These are phyloP conservation scores for Heimioporus retisporus DNA, from an alignment of 1,284 basidiomycete species.

Conservation along the genomic window DNA sequence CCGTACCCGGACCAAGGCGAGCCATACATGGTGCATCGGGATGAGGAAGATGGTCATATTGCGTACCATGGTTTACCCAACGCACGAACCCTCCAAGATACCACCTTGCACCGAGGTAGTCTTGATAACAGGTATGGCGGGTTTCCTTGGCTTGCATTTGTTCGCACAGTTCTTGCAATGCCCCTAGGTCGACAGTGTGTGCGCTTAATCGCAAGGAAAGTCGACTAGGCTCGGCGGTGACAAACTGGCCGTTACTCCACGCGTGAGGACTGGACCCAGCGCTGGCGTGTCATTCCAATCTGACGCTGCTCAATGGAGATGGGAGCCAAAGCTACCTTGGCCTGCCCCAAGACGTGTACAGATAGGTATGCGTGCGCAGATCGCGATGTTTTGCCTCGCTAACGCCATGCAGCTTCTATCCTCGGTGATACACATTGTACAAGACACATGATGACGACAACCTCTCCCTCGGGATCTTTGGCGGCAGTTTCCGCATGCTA, in stretches of 20 bases:
- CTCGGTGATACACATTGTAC: constrained; percentile 37
- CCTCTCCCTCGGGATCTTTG: neutral
- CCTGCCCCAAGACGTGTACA: constrained; percentile 7
- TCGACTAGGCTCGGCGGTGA: constrained; percentile 17
- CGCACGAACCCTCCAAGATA: constrained; percentile 13
- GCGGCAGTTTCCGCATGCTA: constrained; percentile 34
- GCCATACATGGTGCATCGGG: constrained; percentile 15
- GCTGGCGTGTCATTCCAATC: constrained; percentile 24
- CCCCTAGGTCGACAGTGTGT: constrained; percentile 26
- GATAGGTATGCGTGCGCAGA: neutral
- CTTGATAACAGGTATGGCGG: constrained; percentile 42
- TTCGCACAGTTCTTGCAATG: constrained; percentile 23
- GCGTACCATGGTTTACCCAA: constrained; percentile 15
- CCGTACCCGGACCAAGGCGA: neutral
- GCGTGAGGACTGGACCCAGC: constrained; percentile 28
- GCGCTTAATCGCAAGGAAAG: constrained; percentile 25
- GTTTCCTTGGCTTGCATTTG: constrained; percentile 34
- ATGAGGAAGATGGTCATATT: constrained; percentile 19
- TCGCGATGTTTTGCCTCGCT: neutral
- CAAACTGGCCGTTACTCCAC: constrained; percentile 37
- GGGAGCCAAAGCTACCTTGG: no score
- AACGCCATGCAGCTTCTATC: constrained; percentile 13
- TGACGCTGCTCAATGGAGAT: constrained; percentile 24
- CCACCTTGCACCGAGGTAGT: constrained; percentile 23
- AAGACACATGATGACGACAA: constrained; percentile 26